Base-by-base conservation (phyloP, 768 basidiomycete species). In the Auricularia sp. region DNA sequence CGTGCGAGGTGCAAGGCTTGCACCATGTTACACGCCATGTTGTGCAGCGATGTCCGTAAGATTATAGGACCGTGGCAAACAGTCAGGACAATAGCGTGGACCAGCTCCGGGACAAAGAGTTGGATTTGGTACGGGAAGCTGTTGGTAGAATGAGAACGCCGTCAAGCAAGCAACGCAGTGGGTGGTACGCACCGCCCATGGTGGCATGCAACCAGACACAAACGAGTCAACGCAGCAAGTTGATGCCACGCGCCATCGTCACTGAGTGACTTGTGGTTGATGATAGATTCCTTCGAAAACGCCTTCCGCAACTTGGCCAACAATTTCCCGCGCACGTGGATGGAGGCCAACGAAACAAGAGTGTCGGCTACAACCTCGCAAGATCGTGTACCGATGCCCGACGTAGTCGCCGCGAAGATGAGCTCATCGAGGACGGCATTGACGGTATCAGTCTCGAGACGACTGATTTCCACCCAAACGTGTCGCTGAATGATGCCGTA, bases 381-480 rank as follows among this genome's bases (percentile, higher is more conserved):
- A 67, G 88, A 80, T 33, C 80, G 77, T 3, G 89, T 88, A 18
- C 87, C 90, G 45, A 90, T 80, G 0, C 90, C 92, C 42, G 88
- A 87, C 72, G 94, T 92, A n/a, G 86, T 82, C 1, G 92, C 94
- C 5, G 87, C 83, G 21, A 90, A 83, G 64, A 94, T 81, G 61
- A 95, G 73, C 74, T 94, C 93, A 54, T 91, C 89, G 35, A 94
- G 71, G 45, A 90, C 84, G 33, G 88, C 78, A 69, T 93, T 91
- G 36, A 88, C 76, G 11, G 54, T 79, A 3, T 76, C 76, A 6
- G 56, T 59, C 63, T 94, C 92, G 18, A 90, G 80, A 70, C 82
- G 87, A 13, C 83, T 84, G 10, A 95, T 77, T 70, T 92, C 87
- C 2, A 76, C 70, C 94, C 94, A 97, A 51, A 96, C 80, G 67